These are phyloP conservation scores for Iberis pinnata DNA, from an alignment of 345 rosid genomes.

Conservation along the genomic window DNA sequence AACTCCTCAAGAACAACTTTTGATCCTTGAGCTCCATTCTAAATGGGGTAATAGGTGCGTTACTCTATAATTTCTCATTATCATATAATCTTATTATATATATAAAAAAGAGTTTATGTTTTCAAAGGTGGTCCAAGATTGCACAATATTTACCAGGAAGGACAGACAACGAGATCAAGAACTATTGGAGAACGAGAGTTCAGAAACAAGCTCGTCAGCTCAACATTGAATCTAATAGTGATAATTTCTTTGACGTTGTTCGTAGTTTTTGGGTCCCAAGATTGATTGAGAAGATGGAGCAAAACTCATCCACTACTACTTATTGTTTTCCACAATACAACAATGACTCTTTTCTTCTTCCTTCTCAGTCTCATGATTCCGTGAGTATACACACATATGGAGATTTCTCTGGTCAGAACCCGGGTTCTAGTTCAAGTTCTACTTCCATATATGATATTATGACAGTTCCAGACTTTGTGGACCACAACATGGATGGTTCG, in stretches of 20 bases:
- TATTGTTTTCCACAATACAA: slow-evolving; percentile 17
- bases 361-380: slow-evolving; percentile 18
- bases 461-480: slow-evolving; percentile 30
- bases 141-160: slow-evolving; percentile 89
- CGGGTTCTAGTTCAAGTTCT: slow-evolving; percentile 13
- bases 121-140: slow-evolving; percentile 76
- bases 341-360: slow-evolving; percentile 18
- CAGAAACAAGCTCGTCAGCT: slow-evolving; percentile 84
- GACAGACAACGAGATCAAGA: slow-evolving; percentile 91
- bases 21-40: slow-evolving; percentile 90
- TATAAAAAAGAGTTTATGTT: no score
- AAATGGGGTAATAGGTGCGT: slow-evolving; percentile 90
- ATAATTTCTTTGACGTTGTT: slow-evolving; percentile 57
- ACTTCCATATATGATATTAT: slow-evolving; percentile 30
- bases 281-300: slow-evolving; percentile 62
- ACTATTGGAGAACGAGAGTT: slow-evolving; percentile 94
- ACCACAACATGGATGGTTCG: slow-evolving; percentile 22
- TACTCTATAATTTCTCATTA: no score
- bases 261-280: slow-evolving; percentile 69
- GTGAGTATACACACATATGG: slow-evolving; percentile 7
- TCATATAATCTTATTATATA: no score
- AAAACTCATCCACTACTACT: slow-evolving; percentile 27
- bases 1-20: slow-evolving; percentile 80
- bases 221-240: slow-evolving; percentile 67
- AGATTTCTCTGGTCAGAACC: neutral